phyloP scores from a whole-genome alignment of 176 grass and related monocot species.

The Otatea glauca region DNA sequence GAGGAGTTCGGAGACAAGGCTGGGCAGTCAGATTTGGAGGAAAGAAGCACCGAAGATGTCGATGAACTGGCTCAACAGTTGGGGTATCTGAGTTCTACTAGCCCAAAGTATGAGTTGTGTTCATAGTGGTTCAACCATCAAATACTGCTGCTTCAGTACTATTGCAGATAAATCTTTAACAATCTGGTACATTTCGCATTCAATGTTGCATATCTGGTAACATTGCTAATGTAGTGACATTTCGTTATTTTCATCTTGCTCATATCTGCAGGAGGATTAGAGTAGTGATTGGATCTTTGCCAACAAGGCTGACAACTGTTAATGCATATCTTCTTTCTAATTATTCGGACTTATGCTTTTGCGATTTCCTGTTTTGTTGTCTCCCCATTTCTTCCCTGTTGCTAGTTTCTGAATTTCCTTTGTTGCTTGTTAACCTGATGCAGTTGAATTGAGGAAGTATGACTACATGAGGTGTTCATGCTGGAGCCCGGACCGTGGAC shows the following conservation, averaged over 20 bases:
- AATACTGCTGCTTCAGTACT: conserved; percentile 40
- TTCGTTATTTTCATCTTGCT: conserved; percentile 10
- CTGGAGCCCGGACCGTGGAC: neutral
- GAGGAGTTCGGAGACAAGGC: conserved; percentile 52
- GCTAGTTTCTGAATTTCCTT: conserved; percentile 9
- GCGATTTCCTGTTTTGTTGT: neutral
- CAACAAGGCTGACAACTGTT: neutral
- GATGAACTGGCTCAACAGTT: conserved; percentile 54
- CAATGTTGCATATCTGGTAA: conserved; percentile 15
- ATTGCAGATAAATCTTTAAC: conserved; percentile 13
- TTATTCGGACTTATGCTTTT: neutral
- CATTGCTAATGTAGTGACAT: conserved; percentile 18
- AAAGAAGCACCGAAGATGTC: conserved; percentile 41
- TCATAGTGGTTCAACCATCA: conserved; percentile 37
- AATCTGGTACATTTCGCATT: conserved; percentile 42
- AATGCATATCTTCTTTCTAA: conserved; percentile 16
- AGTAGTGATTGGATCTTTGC: conserved; percentile 29
- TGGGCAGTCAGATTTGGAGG: conserved; percentile 44
- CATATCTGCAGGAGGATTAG: conserved; percentile 38
- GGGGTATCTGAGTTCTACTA: conserved; percentile 72
- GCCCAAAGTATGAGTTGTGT: conserved; percentile 52
- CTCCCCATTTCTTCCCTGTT: neutral
- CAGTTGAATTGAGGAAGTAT: conserved; percentile 21
- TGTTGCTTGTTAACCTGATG: conserved; percentile 1
- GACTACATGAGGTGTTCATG: conserved; percentile 23